Conservation (phyloP, 495 filamentous ascomycete species). For the Podospora sp. region DNA sequence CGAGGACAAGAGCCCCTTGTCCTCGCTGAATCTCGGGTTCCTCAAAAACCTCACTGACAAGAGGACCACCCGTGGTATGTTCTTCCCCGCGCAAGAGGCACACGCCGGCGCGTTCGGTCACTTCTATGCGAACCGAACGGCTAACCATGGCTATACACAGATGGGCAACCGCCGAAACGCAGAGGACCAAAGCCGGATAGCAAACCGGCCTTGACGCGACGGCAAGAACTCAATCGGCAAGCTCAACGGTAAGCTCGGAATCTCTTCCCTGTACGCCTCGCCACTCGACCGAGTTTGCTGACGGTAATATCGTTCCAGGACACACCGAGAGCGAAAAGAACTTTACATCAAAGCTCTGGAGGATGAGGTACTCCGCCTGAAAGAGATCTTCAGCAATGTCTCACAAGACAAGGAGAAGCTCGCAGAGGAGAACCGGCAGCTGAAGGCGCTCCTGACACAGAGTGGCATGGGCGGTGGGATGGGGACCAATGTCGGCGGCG, state of each 20-base stretch:
- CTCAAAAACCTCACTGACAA: constrained; percentile 64
- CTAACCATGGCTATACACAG: constrained; percentile 39
- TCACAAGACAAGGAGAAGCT: constrained; percentile 66
- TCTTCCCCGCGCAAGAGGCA: background rate
- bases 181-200: constrained; percentile 95
- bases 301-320: constrained; percentile 47
- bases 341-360: constrained; percentile 93
- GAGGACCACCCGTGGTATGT: constrained; percentile 48
- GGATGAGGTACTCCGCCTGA: constrained; percentile 76
- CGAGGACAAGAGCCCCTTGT: constrained; percentile 55
- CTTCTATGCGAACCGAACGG: background rate
- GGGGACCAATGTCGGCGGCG: constrained; percentile 37
- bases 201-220: constrained; percentile 89
- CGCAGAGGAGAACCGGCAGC: constrained; percentile 72
- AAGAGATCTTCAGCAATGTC: constrained; percentile 63
- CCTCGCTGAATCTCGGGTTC: constrained; percentile 57
- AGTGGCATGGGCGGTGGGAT: constrained; percentile 62
- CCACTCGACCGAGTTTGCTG: background rate
- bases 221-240: constrained; percentile 93
- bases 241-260: constrained; percentile 74
- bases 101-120: background rate
- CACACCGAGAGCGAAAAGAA: constrained; percentile 96
- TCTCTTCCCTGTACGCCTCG: background rate
- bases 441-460: constrained; percentile 72
- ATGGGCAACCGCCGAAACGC: constrained; percentile 85